Base-by-base conservation (phyloP, 2,329 filamentous ascomycete species). In the Neocatenulostroma microsporum region DNA sequence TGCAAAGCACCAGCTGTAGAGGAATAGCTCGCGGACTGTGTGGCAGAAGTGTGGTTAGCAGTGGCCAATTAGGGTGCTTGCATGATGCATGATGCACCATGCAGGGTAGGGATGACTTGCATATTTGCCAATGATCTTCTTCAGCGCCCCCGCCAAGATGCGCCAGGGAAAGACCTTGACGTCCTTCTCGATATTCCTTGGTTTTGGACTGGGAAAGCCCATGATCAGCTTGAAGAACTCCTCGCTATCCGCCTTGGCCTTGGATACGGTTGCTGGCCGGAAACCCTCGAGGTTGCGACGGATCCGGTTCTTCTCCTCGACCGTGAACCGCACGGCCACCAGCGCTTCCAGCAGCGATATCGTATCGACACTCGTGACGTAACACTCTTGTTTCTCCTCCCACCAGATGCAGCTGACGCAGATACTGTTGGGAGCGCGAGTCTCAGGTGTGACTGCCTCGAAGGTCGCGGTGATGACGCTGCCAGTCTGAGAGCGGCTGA, bases 141-240 rank as follows among this genome's bases (percentile, higher is more conserved):
- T 94, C 48, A 98, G 72, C 0, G 91, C 89, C 42, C 79, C 75
- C 32, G 77, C 76, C 29, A 98, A 72, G 42, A 91, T 85, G 62
- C 87, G 91, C 91, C 91, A 98, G 4, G 87, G 82, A 56, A 96
- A 98, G 10, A 96, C 91, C 66, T 98, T 98, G 57, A 98, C 88
- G 55, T 96, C 89, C 67, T 98, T 98, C 68, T 96, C 91, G 47
- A 98, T 98, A 57, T 96, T 95, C 45, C 91, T 76, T 13, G 91
- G 91, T 64, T 96, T 96, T 2, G 91, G 91, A 42, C 82, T 84
- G 10, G 87, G 86, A 57, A 96, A 96, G 2, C 79, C 85, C 91
- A 98, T 98, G 64, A 98, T 96, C 53, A 95, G 74, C 67, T 95
- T 95, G 78, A 96, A 96, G 62, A 96, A 96, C 37, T 93, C 86